Base-by-base conservation (phyloP, 2,329 filamentous ascomycete species). In the Tolypocladium ophioglossoides region DNA sequence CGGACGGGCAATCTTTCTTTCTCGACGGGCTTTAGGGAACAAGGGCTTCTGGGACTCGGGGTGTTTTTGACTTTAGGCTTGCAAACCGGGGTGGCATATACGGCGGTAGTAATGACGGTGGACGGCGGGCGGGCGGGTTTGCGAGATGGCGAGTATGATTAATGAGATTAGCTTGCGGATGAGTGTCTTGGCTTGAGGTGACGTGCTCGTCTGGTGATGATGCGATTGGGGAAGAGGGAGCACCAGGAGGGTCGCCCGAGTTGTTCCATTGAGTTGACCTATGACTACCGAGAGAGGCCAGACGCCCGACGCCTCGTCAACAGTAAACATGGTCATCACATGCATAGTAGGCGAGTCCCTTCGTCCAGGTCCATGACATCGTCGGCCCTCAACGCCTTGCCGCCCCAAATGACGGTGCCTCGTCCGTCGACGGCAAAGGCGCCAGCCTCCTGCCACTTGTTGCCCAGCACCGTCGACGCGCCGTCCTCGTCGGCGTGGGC, bases 401-500 rank as follows among this genome's bases (percentile, higher is more conserved):
- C 71, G 4, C 74, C 76, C 74, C 74, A 81, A 10, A 78, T 68
- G 2, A 80, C 72, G 9, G 70, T 74, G 10, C 76, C 77, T 16
- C 71, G 68, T 1, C 73, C 73, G 55, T 81, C 75, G 3, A 80
- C 66, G 4, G 77, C 75, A 64, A 78, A 80, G 2, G 75, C 72
- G 0, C 77, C 77, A 2, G 75, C 72, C 62, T 78, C 74, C 64
- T 79, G 78, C 78, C 78, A 80, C 67, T 80, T 80, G 59, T 78
- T 80, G 2, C 78, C 75, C 71, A 79, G 72, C 6, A 73, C 70
- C 39, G 72, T 78, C 30, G 67, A 68, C 0, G 72, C 69, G 0
- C 70, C 75, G 3, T 69, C 67, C 7, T 60, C 65, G 4, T 63
- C 64, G 1, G 60, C 63, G 2, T 54, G 54, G 41, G 10, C 34